Evolutionary conservation across 2,329 filamentous ascomycete genomes (phyloP).

Genomic region (Cytospora piceae): DNA sequence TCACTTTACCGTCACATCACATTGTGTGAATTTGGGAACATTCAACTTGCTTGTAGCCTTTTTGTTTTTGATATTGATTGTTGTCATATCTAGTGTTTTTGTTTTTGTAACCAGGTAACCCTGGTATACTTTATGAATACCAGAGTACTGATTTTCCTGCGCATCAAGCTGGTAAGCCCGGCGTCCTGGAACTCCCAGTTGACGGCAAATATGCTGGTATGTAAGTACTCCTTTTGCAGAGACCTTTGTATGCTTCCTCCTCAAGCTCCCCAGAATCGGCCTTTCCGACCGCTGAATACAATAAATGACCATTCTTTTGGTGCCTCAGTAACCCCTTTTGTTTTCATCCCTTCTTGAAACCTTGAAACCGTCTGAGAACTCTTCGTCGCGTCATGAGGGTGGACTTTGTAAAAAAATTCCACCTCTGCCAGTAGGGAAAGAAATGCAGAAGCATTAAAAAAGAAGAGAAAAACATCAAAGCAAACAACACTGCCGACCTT

Average conservation of each 20-base stretch:
- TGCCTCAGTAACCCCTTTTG: constrained; percentile 16
- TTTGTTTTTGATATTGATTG: constrained; percentile 31
- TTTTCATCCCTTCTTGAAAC: constrained; percentile 29
- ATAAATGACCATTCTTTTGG: constrained; percentile 26
- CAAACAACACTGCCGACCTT: constrained; percentile 19
- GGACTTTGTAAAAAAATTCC: constrained; percentile 21
- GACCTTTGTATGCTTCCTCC: constrained; percentile 18
- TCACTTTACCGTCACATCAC: neutral
- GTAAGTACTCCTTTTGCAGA: constrained; percentile 33
- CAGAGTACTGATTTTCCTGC: neutral
- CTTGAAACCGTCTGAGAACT: constrained; percentile 19
- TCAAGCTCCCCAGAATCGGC: constrained; percentile 27
- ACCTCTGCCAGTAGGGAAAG: constrained; percentile 26
- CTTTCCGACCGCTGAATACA: constrained; percentile 16
- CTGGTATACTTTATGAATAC: neutral
- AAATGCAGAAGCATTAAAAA: constrained; percentile 20
- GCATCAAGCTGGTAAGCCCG: neutral
- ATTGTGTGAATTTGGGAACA: neutral
- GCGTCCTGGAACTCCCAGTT: neutral
- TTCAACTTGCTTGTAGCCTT: constrained; percentile 26
- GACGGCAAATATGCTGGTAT: constrained; percentile 1
- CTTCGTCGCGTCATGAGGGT: constrained; percentile 29
- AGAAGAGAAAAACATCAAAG: constrained; percentile 22
- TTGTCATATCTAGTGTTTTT: constrained; percentile 19
- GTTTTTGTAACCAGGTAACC: neutral